phyloP scores from a whole-genome alignment of 2,329 filamentous ascomycete genomes.

The Leptosphaerulina australis region DNA sequence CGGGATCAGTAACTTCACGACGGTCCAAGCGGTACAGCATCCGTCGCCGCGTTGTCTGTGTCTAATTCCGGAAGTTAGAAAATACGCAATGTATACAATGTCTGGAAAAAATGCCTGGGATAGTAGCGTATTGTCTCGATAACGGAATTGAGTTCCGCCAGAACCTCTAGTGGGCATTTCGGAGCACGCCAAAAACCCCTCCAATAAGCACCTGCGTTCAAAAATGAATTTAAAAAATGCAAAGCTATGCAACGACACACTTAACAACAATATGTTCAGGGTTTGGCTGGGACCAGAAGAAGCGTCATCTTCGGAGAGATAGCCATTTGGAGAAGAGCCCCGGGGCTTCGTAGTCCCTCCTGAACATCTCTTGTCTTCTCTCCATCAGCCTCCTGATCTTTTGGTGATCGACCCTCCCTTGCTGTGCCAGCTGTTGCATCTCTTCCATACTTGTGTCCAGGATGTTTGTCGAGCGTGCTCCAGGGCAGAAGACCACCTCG shows the following conservation, averaged over 20 bases:
- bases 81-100: neutral
- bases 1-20: too few species aligned
- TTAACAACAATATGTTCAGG: neutral
- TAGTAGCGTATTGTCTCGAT: too few species aligned
- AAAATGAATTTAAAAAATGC: constrained; percentile 4
- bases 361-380: constrained; percentile 24
- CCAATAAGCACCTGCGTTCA: neutral
- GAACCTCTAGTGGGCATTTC: too few species aligned
- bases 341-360: constrained; percentile 19
- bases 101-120: too few species aligned
- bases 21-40: too few species aligned
- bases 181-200: neutral
- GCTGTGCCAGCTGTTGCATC: constrained; percentile 43
- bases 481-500: constrained; percentile 79
- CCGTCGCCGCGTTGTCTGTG: too few species aligned
- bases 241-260: constrained; percentile 4
- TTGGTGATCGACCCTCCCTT: constrained; percentile 39
- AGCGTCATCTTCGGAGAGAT: neutral
- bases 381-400: constrained; percentile 27
- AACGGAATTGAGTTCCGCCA: neutral
- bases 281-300: neutral
- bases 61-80: neutral
- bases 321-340: constrained; percentile 14
- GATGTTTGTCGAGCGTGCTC: constrained; percentile 58
- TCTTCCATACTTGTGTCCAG: constrained; percentile 48